Percentiles rank a stretch among this genome's conserved stretches.
Evolutionary conservation across 352 stramenopile species (phyloP).

Genomic region (Peronospora destructor): DNA sequence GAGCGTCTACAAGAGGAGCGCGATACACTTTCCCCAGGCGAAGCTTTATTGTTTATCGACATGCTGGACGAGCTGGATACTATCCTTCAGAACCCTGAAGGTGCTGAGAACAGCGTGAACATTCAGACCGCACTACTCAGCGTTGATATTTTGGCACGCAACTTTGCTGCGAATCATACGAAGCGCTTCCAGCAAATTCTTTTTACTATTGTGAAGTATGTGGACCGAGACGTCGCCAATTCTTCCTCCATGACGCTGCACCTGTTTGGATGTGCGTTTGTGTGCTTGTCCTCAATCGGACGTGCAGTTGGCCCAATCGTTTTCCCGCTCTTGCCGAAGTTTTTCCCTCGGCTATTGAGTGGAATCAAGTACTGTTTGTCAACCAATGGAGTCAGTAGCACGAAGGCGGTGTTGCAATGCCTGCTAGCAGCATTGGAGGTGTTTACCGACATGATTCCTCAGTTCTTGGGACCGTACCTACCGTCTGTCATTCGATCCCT

Average conservation of each 20-base stretch:
- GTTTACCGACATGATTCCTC: conserved; percentile 77
- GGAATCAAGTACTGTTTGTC: conserved; percentile 51
- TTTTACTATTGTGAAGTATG: conserved; percentile 70
- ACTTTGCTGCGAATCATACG: conserved; percentile 62
- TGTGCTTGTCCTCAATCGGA: conserved; percentile 74
- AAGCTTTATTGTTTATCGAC: conserved; percentile 80
- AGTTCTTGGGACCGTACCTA: conserved; percentile 79
- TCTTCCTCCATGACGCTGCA: conserved; percentile 52
- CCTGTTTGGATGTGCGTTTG: conserved; percentile 74
- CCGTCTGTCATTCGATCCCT: conserved; percentile 53
- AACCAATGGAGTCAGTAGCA: conserved; percentile 17
- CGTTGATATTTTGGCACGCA: conserved; percentile 76
- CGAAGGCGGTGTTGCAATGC: conserved; percentile 64
- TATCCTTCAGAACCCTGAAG: conserved; percentile 61
- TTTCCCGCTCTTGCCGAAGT: conserved; percentile 76
- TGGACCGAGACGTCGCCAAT: conserved; percentile 45
- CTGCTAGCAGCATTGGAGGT: conserved; percentile 67
- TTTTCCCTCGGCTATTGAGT: conserved; percentile 72
- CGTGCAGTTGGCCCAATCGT: conserved; percentile 59
- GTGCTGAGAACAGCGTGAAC: conserved; percentile 60
- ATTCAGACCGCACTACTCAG: conserved; percentile 79
- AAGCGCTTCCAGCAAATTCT: conserved; percentile 71
- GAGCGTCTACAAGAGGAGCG: conserved; percentile 72
- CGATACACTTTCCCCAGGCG: conserved; percentile 45
- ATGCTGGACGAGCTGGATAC: conserved; percentile 78